phyloP scores from a whole-genome alignment of 2,329 filamentous ascomycete genomes.

The Fusarium cyanostomum region DNA sequence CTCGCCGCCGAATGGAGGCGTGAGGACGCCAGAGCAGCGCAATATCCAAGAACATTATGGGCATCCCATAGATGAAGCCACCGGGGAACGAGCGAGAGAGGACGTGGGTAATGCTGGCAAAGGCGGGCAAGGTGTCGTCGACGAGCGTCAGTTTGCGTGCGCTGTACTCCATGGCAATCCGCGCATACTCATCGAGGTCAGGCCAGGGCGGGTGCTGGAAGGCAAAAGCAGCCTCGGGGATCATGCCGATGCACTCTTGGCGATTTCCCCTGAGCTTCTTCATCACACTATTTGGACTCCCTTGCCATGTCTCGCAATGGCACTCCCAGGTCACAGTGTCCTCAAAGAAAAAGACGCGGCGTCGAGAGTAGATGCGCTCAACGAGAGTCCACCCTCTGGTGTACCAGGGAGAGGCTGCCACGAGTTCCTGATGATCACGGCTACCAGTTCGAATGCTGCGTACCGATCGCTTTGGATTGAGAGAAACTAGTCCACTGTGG shows the following conservation, averaged over 20 bases:
- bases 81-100: conserved; percentile 54
- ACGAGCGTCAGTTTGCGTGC: conserved; percentile 51
- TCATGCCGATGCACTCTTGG: conserved; percentile 46
- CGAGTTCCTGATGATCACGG: conserved; percentile 50
- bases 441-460: conserved; percentile 40
- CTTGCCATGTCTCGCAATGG: conserved; percentile 56
- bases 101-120: conserved; percentile 54
- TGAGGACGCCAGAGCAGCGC: conserved; percentile 57
- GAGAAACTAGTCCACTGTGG: conserved; percentile 49
- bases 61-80: conserved; percentile 58
- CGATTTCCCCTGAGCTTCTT: conserved; percentile 46
- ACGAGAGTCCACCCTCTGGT: conserved; percentile 56
- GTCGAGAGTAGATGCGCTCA: conserved; percentile 54
- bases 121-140: conserved; percentile 55
- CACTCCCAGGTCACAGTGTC: conserved; percentile 57
- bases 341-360: conserved; percentile 56
- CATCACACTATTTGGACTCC: conserved; percentile 44
- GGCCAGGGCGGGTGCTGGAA: conserved; percentile 56
- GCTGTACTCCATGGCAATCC: conserved; percentile 56
- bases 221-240: conserved; percentile 48
- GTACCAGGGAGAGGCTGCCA: conserved; percentile 53
- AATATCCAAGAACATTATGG: conserved; percentile 56
- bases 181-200: conserved; percentile 57
- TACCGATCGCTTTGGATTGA: conserved; percentile 48
- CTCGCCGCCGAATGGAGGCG: conserved; percentile 53